A percentile compares a stretch with the other conserved stretches of the same genome.
Evolutionary conservation across 1,284 basidiomycete species (phyloP).

Genomic region (Fomitopsis pinicola): DNA sequence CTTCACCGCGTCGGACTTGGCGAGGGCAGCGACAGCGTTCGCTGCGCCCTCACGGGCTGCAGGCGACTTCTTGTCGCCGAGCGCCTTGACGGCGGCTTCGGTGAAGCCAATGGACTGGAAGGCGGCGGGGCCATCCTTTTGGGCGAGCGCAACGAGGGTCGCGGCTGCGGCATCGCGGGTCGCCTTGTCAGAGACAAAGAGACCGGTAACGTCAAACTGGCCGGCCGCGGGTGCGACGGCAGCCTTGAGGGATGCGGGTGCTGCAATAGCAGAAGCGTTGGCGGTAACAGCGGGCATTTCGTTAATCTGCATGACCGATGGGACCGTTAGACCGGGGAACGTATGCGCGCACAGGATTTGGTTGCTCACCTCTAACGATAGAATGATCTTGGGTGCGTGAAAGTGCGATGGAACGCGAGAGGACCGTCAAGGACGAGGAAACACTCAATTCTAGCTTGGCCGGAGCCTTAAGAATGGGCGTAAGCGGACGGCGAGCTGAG

Average conservation of each 20-base stretch:
- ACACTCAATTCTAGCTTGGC: constrained; percentile 34
- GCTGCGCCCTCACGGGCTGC: constrained; percentile 85
- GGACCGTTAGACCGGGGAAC: constrained; percentile 15
- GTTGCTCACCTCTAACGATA: constrained; percentile 24
- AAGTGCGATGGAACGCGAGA: constrained; percentile 26
- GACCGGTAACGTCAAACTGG: constrained; percentile 59
- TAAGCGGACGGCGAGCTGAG: constrained; percentile 8
- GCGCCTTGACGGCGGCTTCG: constrained; percentile 81
- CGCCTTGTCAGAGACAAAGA: constrained; percentile 74
- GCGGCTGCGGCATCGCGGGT: constrained; percentile 67
- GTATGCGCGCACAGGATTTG: constrained; percentile 2
- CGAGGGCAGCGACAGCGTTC: constrained; percentile 65
- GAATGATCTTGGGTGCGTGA: constrained; percentile 25
- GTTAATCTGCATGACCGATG: constrained; percentile 36
- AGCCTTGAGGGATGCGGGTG: constrained; percentile 64
- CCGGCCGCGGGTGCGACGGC: constrained; percentile 46
- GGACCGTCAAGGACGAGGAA: constrained; percentile 34
- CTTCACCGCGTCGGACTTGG: constrained; percentile 76
- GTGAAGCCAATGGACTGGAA: constrained; percentile 76
- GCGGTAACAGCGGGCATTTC: constrained; percentile 74
- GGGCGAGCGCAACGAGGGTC: constrained; percentile 67
- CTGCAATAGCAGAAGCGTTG: constrained; percentile 39
- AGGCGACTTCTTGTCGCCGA: constrained; percentile 88
- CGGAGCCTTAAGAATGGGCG: constrained; percentile 19
- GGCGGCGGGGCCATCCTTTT: constrained; percentile 85